phyloP scores from a whole-genome alignment of 352 stramenopile species.

The Globisporangium acanthophoron region DNA sequence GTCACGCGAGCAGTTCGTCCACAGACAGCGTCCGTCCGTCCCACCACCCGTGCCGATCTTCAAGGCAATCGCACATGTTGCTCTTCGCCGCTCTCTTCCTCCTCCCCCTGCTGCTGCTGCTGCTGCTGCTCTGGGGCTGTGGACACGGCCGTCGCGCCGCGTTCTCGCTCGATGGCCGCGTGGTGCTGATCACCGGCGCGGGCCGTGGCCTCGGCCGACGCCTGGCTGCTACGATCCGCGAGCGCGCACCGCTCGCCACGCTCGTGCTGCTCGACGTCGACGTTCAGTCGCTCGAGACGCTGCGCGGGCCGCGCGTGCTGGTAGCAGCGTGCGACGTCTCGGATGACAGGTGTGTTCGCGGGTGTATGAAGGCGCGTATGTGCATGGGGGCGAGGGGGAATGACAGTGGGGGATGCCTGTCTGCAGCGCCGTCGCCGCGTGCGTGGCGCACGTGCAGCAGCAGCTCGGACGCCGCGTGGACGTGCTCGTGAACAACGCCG shows the following conservation, averaged over 20 bases:
- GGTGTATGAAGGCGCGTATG: constrained; percentile 1
- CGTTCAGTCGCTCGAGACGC: constrained; percentile 21
- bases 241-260: constrained; percentile 22
- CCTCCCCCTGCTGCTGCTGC: constrained; percentile 1
- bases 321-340: constrained; percentile 59
- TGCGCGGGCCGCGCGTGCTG: constrained; percentile 24
- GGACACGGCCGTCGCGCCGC: neutral
- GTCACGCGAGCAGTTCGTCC: too few species aligned
- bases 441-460: constrained; percentile 19
- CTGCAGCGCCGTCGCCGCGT: constrained; percentile 27
- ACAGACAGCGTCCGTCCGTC: too few species aligned
- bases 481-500: constrained; percentile 61
- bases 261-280: constrained; percentile 67
- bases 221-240: constrained; percentile 32
- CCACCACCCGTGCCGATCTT: too few species aligned
- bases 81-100: neutral
- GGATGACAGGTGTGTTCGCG: constrained; percentile 32
- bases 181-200: constrained; percentile 65
- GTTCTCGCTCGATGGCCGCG: constrained; percentile 42
- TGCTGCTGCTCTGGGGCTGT: constrained; percentile 1
- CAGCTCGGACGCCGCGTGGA: constrained; percentile 31
- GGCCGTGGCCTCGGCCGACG: constrained; percentile 45
- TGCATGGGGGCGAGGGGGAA: neutral
- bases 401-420: too few species aligned
- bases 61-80: neutral